Conservation (phyloP, 2,329 filamentous ascomycete species). For the Seiridium cupressi region DNA sequence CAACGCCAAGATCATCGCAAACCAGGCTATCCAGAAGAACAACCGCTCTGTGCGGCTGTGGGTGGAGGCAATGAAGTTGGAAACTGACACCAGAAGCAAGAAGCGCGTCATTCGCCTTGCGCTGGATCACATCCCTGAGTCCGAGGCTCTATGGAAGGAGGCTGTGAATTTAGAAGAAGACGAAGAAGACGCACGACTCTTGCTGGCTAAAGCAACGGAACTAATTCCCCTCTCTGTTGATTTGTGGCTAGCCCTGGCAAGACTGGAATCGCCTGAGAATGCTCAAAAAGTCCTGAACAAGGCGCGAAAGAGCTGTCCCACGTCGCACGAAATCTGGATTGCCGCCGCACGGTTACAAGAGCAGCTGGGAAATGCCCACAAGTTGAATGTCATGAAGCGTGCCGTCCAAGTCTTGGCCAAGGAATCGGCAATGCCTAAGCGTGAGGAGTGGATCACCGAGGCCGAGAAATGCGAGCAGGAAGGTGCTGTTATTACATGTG, state of each 20-base stretch:
- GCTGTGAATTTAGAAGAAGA: conserved; percentile 94
- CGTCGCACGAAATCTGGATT: conserved; percentile 95
- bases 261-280: conserved; percentile 84
- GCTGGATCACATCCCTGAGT: conserved; percentile 88
- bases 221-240: conserved; percentile 93
- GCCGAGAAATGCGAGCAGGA: conserved; percentile 95
- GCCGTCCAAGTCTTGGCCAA: conserved; percentile 85
- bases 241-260: conserved; percentile 89
- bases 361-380: conserved; percentile 73
- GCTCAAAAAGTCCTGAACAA: conserved; percentile 94
- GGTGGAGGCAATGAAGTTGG: conserved; percentile 93
- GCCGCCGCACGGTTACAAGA: conserved; percentile 89
- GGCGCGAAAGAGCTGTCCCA: conserved; percentile 89
- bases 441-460: conserved; percentile 94
- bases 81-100: conserved; percentile 78
- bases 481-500: conserved; percentile 81
- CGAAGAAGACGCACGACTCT: conserved; percentile 78
- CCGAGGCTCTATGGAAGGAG: conserved; percentile 96
- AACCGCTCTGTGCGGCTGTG: conserved; percentile 84
- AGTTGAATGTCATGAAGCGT: conserved; percentile 91
- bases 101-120: conserved; percentile 92
- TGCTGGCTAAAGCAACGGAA: conserved; percentile 93
- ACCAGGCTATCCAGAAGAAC: conserved; percentile 89
- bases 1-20: conserved; percentile 94
- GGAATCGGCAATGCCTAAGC: conserved; percentile 93